Evolutionary conservation across 2,329 filamentous ascomycete species (phyloP), one percentile per base, ranked within the genome.

Genomic region (Colletotrichum gigasporum): DNA sequence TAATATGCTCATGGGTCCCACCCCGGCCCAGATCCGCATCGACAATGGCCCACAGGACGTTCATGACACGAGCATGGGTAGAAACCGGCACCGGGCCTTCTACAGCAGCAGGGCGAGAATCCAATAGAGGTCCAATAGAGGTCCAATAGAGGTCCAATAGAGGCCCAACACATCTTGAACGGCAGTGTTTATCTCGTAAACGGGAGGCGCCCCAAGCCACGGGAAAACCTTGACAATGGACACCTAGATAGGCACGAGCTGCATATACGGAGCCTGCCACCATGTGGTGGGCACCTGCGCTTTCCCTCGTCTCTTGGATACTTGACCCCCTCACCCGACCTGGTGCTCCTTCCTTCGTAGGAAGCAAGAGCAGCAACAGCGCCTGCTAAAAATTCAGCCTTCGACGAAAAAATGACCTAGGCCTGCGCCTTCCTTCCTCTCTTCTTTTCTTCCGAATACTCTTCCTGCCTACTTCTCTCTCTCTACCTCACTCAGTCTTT

Each of bases 1-100:
- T 39, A 24, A 47, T 47, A 56, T 44, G 42, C 39, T 56, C 16
- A 26, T 37, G 42, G 42, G 53, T 44, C 53, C 53, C 39, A 56
- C 39, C 39, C 10, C 12, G 39, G 39, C 14, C 41, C 53, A 55
- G 14, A 35, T 56, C 50, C 50, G 22, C 35, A 53, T 24, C 41
- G 39, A 28, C 42, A 28, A 24, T 18, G 39, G 28, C 26, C 39
- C 53, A 56, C 53, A 44, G 22, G 42, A 14, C 37, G 37, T 22
- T 16, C 37, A 9, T 24, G 8, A 6, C 16, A 24, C 14, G 18
- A 24, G n/a, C 42, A 39, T n/a, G 16, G 35, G 14, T 16, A 16
- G n/a, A 39, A 39, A 16, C 35, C 35, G n/a, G 18, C 35, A 5
- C 7, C 4, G 35, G 16, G n/a, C 6, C 3, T 8, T 9, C 2